Conservation (phyloP, 2,329 filamentous ascomycete species). For the Fusarium virguliforme region DNA sequence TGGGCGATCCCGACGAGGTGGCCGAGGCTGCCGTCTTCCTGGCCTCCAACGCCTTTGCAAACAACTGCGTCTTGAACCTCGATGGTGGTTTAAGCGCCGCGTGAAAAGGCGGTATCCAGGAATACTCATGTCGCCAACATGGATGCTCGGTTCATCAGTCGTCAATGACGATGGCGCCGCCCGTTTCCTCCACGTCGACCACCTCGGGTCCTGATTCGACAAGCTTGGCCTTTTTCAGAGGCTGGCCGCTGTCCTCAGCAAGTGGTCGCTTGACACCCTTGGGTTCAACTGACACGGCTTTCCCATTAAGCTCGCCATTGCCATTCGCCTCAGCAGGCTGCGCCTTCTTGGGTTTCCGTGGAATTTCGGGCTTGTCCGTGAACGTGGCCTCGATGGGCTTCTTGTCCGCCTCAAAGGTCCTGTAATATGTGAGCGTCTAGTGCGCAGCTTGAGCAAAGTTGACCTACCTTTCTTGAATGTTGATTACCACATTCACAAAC, state of each 20-base stretch:
- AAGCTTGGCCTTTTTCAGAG: slow-evolving; percentile 67
- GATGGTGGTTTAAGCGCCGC: slow-evolving; percentile 86
- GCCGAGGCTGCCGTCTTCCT: slow-evolving; percentile 88
- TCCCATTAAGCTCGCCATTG: slow-evolving; percentile 59
- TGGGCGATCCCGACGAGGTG: slow-evolving; percentile 80
- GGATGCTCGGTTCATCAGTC: slow-evolving; percentile 59
- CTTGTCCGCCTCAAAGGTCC: slow-evolving; percentile 61
- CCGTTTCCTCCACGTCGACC: slow-evolving; percentile 68
- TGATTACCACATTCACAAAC: slow-evolving; percentile 85
- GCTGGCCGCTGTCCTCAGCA: slow-evolving; percentile 61
- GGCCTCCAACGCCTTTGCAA: slow-evolving; percentile 83
- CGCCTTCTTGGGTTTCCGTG: slow-evolving; percentile 67
- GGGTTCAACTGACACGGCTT: slow-evolving; percentile 54
- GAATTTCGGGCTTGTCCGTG: slow-evolving; percentile 65
- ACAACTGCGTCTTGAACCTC: slow-evolving; percentile 88
- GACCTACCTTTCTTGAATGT: slow-evolving; percentile 75
- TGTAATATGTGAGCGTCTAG: slow-evolving; percentile 55
- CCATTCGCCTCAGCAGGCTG: slow-evolving; percentile 59
- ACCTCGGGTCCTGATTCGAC: slow-evolving; percentile 58
- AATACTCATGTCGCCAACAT: slow-evolving; percentile 28
- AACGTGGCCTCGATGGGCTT: slow-evolving; percentile 70
- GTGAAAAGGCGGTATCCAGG: slow-evolving; percentile 56
- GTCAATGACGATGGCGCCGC: slow-evolving; percentile 78
- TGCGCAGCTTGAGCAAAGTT: neutral
- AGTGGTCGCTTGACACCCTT: slow-evolving; percentile 65